These are phyloP conservation scores for Cicer judaicum DNA, from an alignment of 306 rosid genomes.

Conservation along the genomic window DNA sequence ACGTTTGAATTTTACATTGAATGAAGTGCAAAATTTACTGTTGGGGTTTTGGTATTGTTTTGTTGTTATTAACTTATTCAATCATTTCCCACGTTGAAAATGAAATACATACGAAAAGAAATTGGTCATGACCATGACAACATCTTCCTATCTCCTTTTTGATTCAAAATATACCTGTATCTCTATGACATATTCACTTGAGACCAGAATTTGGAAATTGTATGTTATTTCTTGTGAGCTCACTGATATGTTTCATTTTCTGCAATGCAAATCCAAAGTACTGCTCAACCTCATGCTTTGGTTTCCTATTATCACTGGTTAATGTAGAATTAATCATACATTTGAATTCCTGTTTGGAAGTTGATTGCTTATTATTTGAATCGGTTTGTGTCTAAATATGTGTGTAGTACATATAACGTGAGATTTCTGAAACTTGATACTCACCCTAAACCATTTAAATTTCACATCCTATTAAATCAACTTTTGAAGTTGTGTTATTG, in stretches of 20 bases:
- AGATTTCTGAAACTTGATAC: not conserved
- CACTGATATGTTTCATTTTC: not conserved
- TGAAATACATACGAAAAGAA: constrained; percentile 2
- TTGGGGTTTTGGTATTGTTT: not conserved
- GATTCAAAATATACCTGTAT: not conserved
- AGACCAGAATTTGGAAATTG: constrained; percentile 4
- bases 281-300: not conserved
- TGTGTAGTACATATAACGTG: not conserved
- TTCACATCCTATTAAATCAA: not conserved
- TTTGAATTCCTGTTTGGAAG: not conserved
- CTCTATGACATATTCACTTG: not conserved
- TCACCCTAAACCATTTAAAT: not conserved
- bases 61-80: constrained; percentile 7
- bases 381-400: not conserved
- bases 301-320: not conserved
- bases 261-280: constrained; percentile 26
- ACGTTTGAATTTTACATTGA: not conserved
- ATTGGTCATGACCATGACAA: not conserved
- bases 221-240: constrained; percentile 17
- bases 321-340: constrained; percentile 15
- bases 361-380: not conserved
- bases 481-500: constrained; percentile 21
- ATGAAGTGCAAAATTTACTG: not conserved
- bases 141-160: constrained; percentile 8
- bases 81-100: not conserved